Evolutionary conservation across 768 basidiomycete genomes (phyloP).

Genomic region (Pholiota conissans): DNA sequence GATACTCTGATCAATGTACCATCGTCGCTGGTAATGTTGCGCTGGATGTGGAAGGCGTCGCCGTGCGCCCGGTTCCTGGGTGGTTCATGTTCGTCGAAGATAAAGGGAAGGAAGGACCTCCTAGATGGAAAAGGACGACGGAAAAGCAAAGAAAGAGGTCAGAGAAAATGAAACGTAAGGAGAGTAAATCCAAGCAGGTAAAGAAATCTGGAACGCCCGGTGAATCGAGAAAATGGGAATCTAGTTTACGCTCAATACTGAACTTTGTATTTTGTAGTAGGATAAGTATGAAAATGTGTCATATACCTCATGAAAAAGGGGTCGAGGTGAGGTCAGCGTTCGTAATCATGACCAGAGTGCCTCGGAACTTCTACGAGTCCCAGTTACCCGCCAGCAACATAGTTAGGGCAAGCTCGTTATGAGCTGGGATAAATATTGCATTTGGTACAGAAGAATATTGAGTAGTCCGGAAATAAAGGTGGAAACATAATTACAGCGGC

Average conservation of each 20-base stretch:
- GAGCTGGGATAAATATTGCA: neutral
- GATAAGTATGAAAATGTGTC: no score
- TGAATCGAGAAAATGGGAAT: neutral
- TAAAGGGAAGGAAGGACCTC: neutral
- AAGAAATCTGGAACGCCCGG: no score
- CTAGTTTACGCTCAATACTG: neutral
- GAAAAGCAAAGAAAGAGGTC: neutral
- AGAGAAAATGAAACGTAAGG: neutral
- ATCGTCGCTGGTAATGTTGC: slow-evolving; percentile 17
- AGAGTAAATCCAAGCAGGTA: neutral
- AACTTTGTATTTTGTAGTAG: neutral
- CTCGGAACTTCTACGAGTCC: no score
- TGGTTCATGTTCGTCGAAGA: slow-evolving; percentile 18
- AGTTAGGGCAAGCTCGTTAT: neutral
- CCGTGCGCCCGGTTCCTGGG: slow-evolving; percentile 9
- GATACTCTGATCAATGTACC: slow-evolving; percentile 5
- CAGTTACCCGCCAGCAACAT: no score
- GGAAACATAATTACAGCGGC: neutral
- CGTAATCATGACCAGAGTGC: no score
- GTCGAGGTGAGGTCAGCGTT: no score
- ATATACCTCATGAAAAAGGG: no score
- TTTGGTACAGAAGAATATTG: neutral
- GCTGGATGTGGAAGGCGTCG: slow-evolving; percentile 1
- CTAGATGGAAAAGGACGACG: neutral
- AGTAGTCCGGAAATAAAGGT: neutral